phyloP scores from a whole-genome alignment of 2,329 filamentous ascomycete genomes.

The Ilyonectria sp. region DNA sequence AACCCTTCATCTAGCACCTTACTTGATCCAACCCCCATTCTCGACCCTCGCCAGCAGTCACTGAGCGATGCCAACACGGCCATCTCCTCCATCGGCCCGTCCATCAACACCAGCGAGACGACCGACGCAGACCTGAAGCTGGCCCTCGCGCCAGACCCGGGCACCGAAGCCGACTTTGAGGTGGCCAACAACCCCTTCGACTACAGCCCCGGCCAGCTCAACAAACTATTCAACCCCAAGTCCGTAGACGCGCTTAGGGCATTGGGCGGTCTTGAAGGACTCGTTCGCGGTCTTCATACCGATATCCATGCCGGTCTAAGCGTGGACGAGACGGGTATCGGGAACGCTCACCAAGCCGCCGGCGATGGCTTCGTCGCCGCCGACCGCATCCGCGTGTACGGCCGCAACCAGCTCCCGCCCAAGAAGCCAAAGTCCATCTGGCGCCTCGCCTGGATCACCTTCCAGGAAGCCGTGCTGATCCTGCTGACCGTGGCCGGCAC shows the following conservation, averaged over 20 bases:
- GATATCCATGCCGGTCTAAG: slow-evolving; percentile 74
- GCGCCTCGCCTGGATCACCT: slow-evolving; percentile 29
- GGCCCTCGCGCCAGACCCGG: background rate
- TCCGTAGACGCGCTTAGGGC: slow-evolving; percentile 79
- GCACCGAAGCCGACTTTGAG: slow-evolving; percentile 6
- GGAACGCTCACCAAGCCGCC: slow-evolving; percentile 45
- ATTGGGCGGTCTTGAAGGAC: slow-evolving; percentile 77
- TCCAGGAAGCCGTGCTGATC: slow-evolving; percentile 67
- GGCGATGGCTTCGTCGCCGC: background rate
- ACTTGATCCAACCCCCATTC: slow-evolving; percentile 29
- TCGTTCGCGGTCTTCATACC: slow-evolving; percentile 79
- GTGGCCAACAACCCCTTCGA: slow-evolving; percentile 15
- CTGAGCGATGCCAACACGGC: slow-evolving; percentile 33
- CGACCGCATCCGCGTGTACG: slow-evolving; percentile 19
- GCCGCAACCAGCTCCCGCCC: slow-evolving; percentile 25
- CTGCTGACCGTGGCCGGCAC: slow-evolving; percentile 75
- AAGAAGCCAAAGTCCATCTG: slow-evolving; percentile 29
- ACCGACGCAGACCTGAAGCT: slow-evolving; percentile 25
- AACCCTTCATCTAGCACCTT: slow-evolving; percentile 20
- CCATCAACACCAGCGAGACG: slow-evolving; percentile 19
- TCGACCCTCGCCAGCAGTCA: slow-evolving; percentile 36
- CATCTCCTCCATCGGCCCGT: slow-evolving; percentile 15
- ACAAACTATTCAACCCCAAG: slow-evolving; percentile 83
- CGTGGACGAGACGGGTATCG: slow-evolving; percentile 69
- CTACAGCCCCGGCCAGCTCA: slow-evolving; percentile 60